These are phyloP conservation scores for Sungouiella thailandica DNA, from an alignment of 805 yeast species.

Conservation along the genomic window DNA sequence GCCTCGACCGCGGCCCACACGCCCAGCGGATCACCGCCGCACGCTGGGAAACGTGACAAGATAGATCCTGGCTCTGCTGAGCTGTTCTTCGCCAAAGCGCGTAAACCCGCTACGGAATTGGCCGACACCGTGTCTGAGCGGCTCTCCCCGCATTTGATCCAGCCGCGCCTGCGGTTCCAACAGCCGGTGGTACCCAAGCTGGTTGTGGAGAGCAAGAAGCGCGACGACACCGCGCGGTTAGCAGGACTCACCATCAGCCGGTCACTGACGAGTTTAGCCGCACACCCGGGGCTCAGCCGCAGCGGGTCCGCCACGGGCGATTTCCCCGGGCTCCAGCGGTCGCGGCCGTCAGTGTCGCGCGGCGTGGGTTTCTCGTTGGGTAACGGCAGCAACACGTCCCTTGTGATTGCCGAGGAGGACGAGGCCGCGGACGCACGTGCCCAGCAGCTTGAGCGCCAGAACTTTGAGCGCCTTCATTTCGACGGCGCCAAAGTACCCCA, in stretches of 20 bases:
- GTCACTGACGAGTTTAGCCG: constrained; percentile 21
- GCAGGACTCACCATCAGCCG: constrained; percentile 34
- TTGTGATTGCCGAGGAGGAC: constrained; percentile 29
- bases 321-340: not conserved
- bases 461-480: too few species aligned
- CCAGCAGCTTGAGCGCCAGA: too few species aligned
- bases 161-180: constrained; percentile 40
- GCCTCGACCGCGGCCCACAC: constrained; percentile 25
- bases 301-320: constrained; percentile 7
- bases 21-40: constrained; percentile 14
- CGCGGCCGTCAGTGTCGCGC: not conserved
- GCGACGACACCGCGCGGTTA: constrained; percentile 27
- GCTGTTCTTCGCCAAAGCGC: constrained; percentile 43
- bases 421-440: constrained; percentile 8
- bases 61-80: constrained; percentile 38
- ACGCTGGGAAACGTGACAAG: constrained; percentile 14
- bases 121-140: constrained; percentile 24
- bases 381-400: constrained; percentile 24
- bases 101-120: constrained; percentile 18
- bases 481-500: not conserved
- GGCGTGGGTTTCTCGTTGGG: constrained; percentile 17
- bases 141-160: constrained; percentile 32
- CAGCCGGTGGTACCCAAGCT: constrained; percentile 23
- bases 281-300: constrained; percentile 3
- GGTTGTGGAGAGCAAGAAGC: constrained; percentile 31